phyloP scores from a whole-genome alignment of 2,329 filamentous ascomycete species.

The Microdochium bolleyi region DNA sequence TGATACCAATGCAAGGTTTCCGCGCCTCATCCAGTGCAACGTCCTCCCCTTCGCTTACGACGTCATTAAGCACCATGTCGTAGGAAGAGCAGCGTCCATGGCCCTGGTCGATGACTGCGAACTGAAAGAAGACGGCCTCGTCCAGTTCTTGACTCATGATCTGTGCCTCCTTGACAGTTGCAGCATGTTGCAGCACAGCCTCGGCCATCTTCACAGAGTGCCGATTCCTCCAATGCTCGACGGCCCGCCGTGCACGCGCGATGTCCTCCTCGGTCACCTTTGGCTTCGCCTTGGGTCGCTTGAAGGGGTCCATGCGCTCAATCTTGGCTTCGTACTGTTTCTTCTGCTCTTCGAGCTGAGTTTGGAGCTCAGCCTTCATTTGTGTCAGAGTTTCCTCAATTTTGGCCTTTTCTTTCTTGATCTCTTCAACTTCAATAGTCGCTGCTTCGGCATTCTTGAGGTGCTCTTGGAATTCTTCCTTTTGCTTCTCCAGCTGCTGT shows the following conservation, averaged over 20 bases:
- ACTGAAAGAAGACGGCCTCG: slow-evolving; percentile 89
- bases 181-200: slow-evolving; percentile 78
- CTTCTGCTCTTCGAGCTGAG: slow-evolving; percentile 74
- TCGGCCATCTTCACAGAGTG: slow-evolving; percentile 94
- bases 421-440: slow-evolving; percentile 73
- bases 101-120: slow-evolving; percentile 81
- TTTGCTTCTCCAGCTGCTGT: slow-evolving; percentile 71
- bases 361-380: slow-evolving; percentile 83
- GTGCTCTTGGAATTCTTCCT: slow-evolving; percentile 73
- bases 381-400: slow-evolving; percentile 77
- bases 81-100: slow-evolving; percentile 90
- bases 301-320: slow-evolving; percentile 62
- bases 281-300: slow-evolving; percentile 50
- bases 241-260: slow-evolving; percentile 55
- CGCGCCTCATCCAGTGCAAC: slow-evolving; percentile 68
- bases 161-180: slow-evolving; percentile 87
- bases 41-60: slow-evolving; percentile 79
- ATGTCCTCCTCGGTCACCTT: slow-evolving; percentile 67
- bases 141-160: slow-evolving; percentile 97
- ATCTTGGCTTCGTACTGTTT: slow-evolving; percentile 79
- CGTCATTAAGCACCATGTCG: slow-evolving; percentile 88
- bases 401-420: slow-evolving; percentile 70
- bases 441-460: slow-evolving; percentile 67
- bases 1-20: slow-evolving; percentile 85
- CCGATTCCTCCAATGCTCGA: slow-evolving; percentile 71